These are phyloP conservation scores for Gaeumannomyces tritici DNA, from an alignment of 2,329 filamentous ascomycete genomes.

Conservation along the genomic window DNA sequence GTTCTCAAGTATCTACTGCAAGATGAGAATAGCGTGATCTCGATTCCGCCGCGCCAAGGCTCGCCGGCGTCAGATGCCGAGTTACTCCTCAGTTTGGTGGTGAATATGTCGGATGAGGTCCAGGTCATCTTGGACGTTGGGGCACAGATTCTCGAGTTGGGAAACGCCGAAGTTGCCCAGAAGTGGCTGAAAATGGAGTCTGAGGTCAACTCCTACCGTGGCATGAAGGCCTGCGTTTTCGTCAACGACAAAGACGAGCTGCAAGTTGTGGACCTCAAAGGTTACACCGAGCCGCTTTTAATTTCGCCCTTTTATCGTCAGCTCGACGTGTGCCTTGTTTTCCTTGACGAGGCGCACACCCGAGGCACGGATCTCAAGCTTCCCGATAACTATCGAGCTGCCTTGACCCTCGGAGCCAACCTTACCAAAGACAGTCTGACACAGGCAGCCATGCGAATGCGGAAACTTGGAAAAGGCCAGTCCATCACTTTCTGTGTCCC, in stretches of 20 bases:
- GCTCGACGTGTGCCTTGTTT: constrained; percentile 52
- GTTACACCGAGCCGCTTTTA: constrained; percentile 36
- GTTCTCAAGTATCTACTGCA: constrained; percentile 51
- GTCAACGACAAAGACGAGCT: constrained; percentile 47
- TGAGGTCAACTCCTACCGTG: neutral
- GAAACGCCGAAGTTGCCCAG: constrained; percentile 42
- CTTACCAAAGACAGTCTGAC: constrained; percentile 60
- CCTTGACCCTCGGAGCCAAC: constrained; percentile 55
- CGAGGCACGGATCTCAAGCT: constrained; percentile 59
- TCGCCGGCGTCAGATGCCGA: constrained; percentile 23
- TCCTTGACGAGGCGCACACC: constrained; percentile 62
- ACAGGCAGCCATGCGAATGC: constrained; percentile 63
- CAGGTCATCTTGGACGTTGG: constrained; percentile 63
- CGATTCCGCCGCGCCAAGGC: constrained; percentile 18
- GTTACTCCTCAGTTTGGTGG: constrained; percentile 34
- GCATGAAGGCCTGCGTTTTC: constrained; percentile 41
- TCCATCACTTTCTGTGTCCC: constrained; percentile 52
- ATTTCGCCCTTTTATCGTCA: constrained; percentile 48
- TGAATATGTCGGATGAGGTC: constrained; percentile 24
- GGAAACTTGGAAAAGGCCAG: constrained; percentile 58
- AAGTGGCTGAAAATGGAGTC: constrained; percentile 37
- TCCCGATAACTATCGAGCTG: constrained; percentile 48
- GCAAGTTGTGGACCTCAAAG: constrained; percentile 38
- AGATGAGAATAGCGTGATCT: constrained; percentile 33
- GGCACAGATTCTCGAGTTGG: constrained; percentile 56